Evolutionary conservation across 106 monocot genomes (phyloP).

Genomic region (Xerophyta viscosa): DNA sequence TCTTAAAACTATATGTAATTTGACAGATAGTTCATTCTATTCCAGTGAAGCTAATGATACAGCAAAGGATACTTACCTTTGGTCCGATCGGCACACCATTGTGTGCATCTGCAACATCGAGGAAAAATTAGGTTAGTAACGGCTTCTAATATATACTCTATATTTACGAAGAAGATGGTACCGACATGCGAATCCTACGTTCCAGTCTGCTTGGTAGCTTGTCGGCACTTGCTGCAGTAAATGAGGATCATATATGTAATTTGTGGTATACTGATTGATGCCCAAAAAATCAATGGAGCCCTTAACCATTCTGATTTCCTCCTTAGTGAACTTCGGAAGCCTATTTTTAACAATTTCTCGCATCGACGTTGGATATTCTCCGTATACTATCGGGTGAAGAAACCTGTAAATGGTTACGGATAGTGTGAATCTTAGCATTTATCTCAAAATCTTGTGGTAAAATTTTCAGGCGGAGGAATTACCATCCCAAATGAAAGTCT

Average conservation of each 20-base stretch:
- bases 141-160: too few relatives aligned
- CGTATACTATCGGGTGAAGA: conserved; percentile 77
- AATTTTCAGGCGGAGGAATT: too few relatives aligned
- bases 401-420: conserved; percentile 40
- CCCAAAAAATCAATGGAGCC: conserved; percentile 80
- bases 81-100: conserved; percentile 87
- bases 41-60: too few relatives aligned
- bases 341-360: conserved; percentile 70
- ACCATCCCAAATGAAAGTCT: conserved; percentile 98
- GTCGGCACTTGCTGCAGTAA: conserved; percentile 15
- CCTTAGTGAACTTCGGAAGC: conserved; percentile 68
- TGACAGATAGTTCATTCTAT: too few relatives aligned
- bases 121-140: background rate
- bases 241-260: conserved; percentile 70
- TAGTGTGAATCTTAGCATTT: too few relatives aligned
- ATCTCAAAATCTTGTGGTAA: background rate
- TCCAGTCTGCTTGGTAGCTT: conserved; percentile 79
- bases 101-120: conserved; percentile 42
- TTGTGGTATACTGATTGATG: conserved; percentile 88
- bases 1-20: too few relatives aligned
- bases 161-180: too few relatives aligned
- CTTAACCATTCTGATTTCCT: conserved; percentile 71
- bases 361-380: conserved; percentile 77
- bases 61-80: conserved; percentile 49
- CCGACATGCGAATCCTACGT: conserved; percentile 75